A percentile compares a stretch with the other conserved stretches of the same genome.
Conservation (phyloP, 768 basidiomycete genomes). For the Mycena vulgaris region DNA sequence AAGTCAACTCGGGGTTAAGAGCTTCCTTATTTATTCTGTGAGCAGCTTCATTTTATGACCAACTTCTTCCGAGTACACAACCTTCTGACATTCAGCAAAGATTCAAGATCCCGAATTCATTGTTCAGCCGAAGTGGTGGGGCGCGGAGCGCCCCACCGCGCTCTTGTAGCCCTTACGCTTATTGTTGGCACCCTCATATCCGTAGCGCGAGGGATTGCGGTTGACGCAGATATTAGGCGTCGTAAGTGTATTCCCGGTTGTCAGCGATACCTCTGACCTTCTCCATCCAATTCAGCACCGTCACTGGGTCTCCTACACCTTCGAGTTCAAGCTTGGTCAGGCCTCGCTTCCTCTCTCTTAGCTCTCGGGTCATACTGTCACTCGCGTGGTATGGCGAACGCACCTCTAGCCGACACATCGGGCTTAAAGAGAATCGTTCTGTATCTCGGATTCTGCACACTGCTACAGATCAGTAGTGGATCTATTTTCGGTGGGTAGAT, state of each 20-base stretch:
- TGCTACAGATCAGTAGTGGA: conserved; percentile 29
- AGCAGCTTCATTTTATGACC: no score
- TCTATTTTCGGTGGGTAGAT: conserved; percentile 26
- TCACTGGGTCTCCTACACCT: conserved; percentile 30
- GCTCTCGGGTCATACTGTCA: conserved; percentile 18
- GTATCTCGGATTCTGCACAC: conserved; percentile 19
- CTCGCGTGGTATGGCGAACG: neutral
- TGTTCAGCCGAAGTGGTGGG: no score
- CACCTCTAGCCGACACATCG: no score
- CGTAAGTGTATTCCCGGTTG: neutral
- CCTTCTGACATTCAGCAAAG: no score
- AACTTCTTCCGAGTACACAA: no score
- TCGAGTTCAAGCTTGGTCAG: conserved; percentile 29
- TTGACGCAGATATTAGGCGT: conserved; percentile 8
- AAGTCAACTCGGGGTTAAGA: no score
- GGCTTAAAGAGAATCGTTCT: conserved; percentile 13
- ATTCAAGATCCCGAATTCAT: no score
- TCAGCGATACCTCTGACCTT: neutral
- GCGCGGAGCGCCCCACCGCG: no score
- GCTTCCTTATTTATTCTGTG: no score
- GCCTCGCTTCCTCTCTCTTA: conserved; percentile 4
- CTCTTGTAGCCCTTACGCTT: conserved; percentile 5
- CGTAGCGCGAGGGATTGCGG: conserved; percentile 15
- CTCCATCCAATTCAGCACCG: conserved; percentile 3
- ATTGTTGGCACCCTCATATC: conserved; percentile 13